Conservation (phyloP, 768 basidiomycete genomes). For the Lentinula sp. region DNA sequence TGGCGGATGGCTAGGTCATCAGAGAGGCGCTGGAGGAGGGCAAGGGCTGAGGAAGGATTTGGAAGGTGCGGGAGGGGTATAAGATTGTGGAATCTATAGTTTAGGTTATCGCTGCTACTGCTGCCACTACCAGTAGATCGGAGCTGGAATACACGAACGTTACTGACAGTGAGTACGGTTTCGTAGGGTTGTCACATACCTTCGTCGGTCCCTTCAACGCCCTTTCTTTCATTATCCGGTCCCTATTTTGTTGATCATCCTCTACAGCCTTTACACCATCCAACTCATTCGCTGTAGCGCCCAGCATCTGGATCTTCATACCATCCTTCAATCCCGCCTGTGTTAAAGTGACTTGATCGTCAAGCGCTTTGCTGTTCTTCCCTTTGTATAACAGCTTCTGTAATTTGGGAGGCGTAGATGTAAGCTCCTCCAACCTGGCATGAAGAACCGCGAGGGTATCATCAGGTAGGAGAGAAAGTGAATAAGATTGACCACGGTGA, state of each 20-base stretch:
- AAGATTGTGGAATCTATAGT: constrained; percentile 61
- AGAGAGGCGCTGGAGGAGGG: constrained; percentile 51
- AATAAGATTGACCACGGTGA: constrained; percentile 43
- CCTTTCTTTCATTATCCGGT: constrained; percentile 54
- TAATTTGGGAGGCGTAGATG: constrained; percentile 53
- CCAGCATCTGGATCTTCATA: constrained; percentile 64
- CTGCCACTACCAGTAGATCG: constrained; percentile 43
- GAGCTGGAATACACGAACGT: constrained; percentile 27
- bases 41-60: constrained; percentile 48
- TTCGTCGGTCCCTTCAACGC: constrained; percentile 52
- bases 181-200: constrained; percentile 27
- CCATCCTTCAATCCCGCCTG: constrained; percentile 58
- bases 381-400: constrained; percentile 76
- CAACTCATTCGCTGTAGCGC: constrained; percentile 56
- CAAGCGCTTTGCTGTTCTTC: constrained; percentile 37
- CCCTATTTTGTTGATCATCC: constrained; percentile 48
- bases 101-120: constrained; percentile 26
- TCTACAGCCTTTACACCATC: constrained; percentile 49
- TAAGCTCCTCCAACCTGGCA: constrained; percentile 51
- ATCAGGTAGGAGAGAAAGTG: constrained; percentile 42
- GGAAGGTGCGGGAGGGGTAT: constrained; percentile 62
- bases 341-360: constrained; percentile 22
- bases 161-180: no score
- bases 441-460: constrained; percentile 48
- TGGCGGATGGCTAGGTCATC: constrained; percentile 67